Conservation (phyloP, 768 basidiomycete genomes). For the Roridomyces roridus region DNA sequence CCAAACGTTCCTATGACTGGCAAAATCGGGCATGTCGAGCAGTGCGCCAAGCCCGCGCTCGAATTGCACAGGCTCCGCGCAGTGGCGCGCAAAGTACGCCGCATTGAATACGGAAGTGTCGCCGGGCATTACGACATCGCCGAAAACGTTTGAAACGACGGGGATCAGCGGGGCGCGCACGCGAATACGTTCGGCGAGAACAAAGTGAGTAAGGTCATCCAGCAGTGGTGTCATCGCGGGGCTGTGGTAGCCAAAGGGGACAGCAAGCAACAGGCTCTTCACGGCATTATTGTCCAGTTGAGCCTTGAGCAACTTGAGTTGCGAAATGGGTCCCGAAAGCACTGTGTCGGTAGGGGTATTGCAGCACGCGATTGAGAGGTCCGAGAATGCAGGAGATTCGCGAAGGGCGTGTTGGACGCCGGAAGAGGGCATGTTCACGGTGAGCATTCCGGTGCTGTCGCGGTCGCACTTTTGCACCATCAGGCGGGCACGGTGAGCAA, state of each 20-base stretch:
- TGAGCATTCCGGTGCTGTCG: conserved; percentile 64
- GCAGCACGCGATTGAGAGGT: no score
- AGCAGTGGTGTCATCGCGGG: conserved; percentile 63
- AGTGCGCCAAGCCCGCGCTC: conserved; percentile 54
- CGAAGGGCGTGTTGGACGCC: no score
- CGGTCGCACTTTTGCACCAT: conserved; percentile 57
- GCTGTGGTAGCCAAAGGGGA: conserved; percentile 73
- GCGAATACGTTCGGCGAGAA: conserved; percentile 41
- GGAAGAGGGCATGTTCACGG: no score
- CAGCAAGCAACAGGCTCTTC: conserved; percentile 50
- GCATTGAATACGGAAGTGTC: conserved; percentile 52
- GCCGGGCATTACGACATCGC: conserved; percentile 57
- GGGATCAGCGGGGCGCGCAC: conserved; percentile 62
- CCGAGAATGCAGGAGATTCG: no score
- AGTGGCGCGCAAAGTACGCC: conserved; percentile 66
- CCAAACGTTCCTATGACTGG: conserved; percentile 52
- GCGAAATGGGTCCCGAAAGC: conserved; percentile 63
- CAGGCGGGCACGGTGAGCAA: conserved; percentile 62
- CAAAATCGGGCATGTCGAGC: conserved; percentile 29
- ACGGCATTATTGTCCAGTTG: conserved; percentile 41
- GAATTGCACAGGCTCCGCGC: conserved; percentile 63
- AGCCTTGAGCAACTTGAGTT: conserved; percentile 31
- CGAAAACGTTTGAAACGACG: conserved; percentile 67
- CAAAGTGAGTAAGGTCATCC: conserved; percentile 51
- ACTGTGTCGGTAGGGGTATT: conserved; percentile 66